A percentile compares a stretch with the other conserved stretches of the same genome.
These are phyloP conservation scores for Pythium volutum DNA, from an alignment of 352 stramenopile genomes.

Conservation along the genomic window DNA sequence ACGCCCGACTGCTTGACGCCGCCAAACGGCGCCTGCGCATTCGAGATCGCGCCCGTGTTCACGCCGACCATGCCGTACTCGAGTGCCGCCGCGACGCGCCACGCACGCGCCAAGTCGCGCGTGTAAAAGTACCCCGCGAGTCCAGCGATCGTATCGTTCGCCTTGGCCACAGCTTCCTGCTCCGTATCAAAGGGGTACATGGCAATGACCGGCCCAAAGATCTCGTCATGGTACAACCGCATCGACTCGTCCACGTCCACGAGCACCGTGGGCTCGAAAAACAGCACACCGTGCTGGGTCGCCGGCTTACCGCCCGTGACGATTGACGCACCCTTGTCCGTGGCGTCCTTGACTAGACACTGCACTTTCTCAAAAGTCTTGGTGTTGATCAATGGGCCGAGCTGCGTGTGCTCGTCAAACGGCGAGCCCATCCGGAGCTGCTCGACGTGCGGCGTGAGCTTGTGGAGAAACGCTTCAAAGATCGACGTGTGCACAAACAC, in stretches of 20 bases:
- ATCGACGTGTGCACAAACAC: slow-evolving; percentile 94
- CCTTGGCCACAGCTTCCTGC: slow-evolving; percentile 92
- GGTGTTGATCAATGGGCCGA: slow-evolving; percentile 96
- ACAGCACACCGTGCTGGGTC: slow-evolving; percentile 62
- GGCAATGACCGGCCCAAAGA: slow-evolving; percentile 95
- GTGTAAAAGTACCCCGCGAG: slow-evolving; percentile 96
- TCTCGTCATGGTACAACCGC: slow-evolving; percentile 92
- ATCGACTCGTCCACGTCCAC: slow-evolving; percentile 87
- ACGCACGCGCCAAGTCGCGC: slow-evolving; percentile 82
- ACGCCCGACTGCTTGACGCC: slow-evolving; percentile 89
- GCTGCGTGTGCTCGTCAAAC: slow-evolving; percentile 62
- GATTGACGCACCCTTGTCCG: slow-evolving; percentile 87
- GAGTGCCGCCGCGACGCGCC: slow-evolving; percentile 84
- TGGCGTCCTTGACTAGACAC: slow-evolving; percentile 83
- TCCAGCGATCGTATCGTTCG: slow-evolving; percentile 91
- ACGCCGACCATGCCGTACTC: slow-evolving; percentile 95
- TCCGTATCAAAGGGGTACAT: slow-evolving; percentile 94
- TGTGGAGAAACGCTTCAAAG: slow-evolving; percentile 91
- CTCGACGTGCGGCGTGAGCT: slow-evolving; percentile 63
- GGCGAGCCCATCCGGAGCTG: slow-evolving; percentile 89
- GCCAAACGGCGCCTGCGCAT: slow-evolving; percentile 88
- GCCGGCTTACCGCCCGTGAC: slow-evolving; percentile 82
- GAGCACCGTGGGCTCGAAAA: slow-evolving; percentile 95
- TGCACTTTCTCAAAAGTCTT: slow-evolving; percentile 87
- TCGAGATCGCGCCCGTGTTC: slow-evolving; percentile 90